Evolutionary conservation across 2,329 filamentous ascomycete species (phyloP).

Genomic region (Trichoderma polysporum): DNA sequence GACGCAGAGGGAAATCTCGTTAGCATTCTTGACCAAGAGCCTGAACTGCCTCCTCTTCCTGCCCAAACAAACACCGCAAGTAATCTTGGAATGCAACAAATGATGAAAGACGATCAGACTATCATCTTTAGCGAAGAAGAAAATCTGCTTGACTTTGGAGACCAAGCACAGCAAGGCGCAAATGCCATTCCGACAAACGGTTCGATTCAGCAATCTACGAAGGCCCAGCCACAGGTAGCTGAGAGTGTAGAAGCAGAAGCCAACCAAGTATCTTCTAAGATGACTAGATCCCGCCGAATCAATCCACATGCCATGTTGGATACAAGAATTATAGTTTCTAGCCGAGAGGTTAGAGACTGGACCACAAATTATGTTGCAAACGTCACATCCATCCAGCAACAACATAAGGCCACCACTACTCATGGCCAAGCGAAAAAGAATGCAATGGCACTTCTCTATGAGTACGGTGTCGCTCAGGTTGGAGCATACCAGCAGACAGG

Average conservation of each 20-base stretch:
- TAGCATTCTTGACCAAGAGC: slow-evolving; percentile 42
- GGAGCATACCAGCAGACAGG: slow-evolving; percentile 28
- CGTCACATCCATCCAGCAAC: slow-evolving; percentile 48
- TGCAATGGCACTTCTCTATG: slow-evolving; percentile 33
- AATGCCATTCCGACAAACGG: slow-evolving; percentile 31
- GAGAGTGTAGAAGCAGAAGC: slow-evolving; percentile 27
- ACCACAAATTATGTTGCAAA: slow-evolving; percentile 48
- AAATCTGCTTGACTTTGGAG: slow-evolving; percentile 39
- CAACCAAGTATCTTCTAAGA: slow-evolving; percentile 25
- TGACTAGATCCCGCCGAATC: slow-evolving; percentile 29
- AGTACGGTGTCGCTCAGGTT: slow-evolving; percentile 38
- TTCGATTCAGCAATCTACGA: neutral
- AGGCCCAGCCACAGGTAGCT: slow-evolving; percentile 3
- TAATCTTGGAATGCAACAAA: neutral
- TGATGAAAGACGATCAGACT: neutral
- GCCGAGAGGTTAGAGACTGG: slow-evolving; percentile 43
- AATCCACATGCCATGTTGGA: slow-evolving; percentile 35
- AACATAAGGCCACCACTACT: slow-evolving; percentile 26
- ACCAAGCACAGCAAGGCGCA: slow-evolving; percentile 40
- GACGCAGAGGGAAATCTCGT: slow-evolving; percentile 53
- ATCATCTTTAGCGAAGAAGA: slow-evolving; percentile 28
- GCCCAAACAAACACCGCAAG: neutral
- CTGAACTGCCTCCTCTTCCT: slow-evolving; percentile 45
- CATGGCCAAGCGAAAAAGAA: slow-evolving; percentile 41
- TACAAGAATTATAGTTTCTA: slow-evolving; percentile 35